Evolutionary conservation across 805 yeast genomes (phyloP).

Genomic region (Scheffersomyces ergatensis): DNA sequence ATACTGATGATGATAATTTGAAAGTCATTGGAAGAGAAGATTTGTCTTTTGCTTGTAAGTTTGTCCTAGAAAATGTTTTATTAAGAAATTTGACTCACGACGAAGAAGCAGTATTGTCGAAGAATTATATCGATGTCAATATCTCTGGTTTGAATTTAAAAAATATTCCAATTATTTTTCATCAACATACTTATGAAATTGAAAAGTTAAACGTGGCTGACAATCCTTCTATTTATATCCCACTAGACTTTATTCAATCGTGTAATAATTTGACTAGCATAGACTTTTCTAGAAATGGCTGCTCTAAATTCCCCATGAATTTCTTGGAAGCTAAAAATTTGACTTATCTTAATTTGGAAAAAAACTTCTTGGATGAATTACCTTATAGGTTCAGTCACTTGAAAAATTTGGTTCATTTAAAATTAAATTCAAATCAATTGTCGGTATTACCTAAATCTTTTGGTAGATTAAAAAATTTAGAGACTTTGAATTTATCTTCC

Average conservation of each 20-base stretch:
- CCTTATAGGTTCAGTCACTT: constrained; percentile 57
- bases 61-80: constrained; percentile 64
- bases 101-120: constrained; percentile 64
- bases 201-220: constrained; percentile 78
- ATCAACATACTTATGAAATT: constrained; percentile 77
- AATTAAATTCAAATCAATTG: constrained; percentile 75
- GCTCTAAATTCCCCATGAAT: constrained; percentile 70
- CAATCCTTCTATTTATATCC: constrained; percentile 82
- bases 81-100: constrained; percentile 62
- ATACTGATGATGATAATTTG: constrained; percentile 70
- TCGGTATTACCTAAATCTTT: constrained; percentile 60
- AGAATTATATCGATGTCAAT: constrained; percentile 71
- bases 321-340: constrained; percentile 68
- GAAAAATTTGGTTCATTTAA: constrained; percentile 54
- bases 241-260: constrained; percentile 81
- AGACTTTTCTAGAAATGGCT: constrained; percentile 69
- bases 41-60: constrained; percentile 76
- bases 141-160: constrained; percentile 71
- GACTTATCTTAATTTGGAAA: constrained; percentile 67
- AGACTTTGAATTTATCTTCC: constrained; percentile 72
- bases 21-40: constrained; percentile 83
- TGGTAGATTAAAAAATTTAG: constrained; percentile 51
- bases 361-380: constrained; percentile 68
- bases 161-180: constrained; percentile 80
- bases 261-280: constrained; percentile 69